Evolutionary conservation across 2,329 filamentous ascomycete genomes (phyloP), one percentile per base, ranked within the genome.

Genomic region (Xylaria sp.): DNA sequence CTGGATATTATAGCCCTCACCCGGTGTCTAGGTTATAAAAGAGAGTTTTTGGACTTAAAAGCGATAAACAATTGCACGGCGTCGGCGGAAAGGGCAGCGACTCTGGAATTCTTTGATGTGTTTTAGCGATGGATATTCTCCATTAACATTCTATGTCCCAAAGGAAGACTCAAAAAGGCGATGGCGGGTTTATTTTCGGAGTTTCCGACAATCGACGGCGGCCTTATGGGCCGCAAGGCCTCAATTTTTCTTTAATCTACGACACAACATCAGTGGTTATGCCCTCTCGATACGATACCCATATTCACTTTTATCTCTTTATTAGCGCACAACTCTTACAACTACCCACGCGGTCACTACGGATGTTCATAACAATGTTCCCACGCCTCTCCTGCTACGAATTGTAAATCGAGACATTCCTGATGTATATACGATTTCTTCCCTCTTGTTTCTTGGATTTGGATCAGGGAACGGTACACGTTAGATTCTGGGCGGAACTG

Each of bases 1-100:
- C 15, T 78, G 75, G 76, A 62, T 78, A 64, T 59, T 66, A 72
- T 72, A 70, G 25, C 28, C 46, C n/a, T 31, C 46, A 7, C 28
- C 18, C 8, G 43, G 13, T 46, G 3, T 41, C 39, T 49, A 23
- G 10, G 4, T 10, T 2, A 39, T 36, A 25, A 25, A 51, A 62
- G 39, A 61, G 61, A 57, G 36, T 23, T 18, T 4, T 18, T 15
- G 23, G 48, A 55, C n/a, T 25, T 13, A 60, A 55, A 20, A 12
- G 41, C 15, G 41, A 56, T n/a, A 52, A 33, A 41, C 15, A 46
- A 52, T 55, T 54, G 51, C 31, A 61, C 33, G 67, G 72, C 66
- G 71, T 64, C 56, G 71, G 63, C 20, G 64, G 57, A 56, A 57
- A 9, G 13, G 55, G 20, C 56, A 55, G 51, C 49, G 51, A 46